phyloP scores from a whole-genome alignment of 2,329 filamentous ascomycete genomes.

The Sclerotinia spermophila region DNA sequence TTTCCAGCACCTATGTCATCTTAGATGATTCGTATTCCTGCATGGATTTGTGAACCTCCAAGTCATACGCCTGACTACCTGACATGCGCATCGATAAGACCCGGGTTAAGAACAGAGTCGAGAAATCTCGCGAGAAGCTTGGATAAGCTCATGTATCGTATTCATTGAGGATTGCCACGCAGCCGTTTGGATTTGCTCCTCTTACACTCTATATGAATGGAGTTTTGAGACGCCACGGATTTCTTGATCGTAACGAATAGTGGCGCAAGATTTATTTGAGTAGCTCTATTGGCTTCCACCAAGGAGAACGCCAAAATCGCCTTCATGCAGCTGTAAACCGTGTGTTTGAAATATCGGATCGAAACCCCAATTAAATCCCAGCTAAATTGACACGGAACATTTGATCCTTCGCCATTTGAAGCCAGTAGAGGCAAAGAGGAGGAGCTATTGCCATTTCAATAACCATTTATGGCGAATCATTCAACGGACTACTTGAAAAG shows the following conservation, averaged over 20 bases:
- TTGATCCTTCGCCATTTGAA: background rate
- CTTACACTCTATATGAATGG: too few species aligned
- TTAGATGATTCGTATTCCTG: background rate
- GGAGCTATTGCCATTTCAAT: background rate
- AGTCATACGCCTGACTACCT: background rate
- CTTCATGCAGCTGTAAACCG: background rate
- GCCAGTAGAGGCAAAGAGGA: background rate
- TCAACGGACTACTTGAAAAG: background rate
- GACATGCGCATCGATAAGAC: background rate
- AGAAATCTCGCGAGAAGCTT: background rate
- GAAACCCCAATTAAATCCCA: too few species aligned
- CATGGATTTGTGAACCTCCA: background rate
- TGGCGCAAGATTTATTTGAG: background rate
- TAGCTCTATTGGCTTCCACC: background rate
- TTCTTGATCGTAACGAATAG: background rate
- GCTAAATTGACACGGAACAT: too few species aligned
- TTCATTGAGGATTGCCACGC: background rate
- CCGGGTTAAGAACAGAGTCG: background rate
- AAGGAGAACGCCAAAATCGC: background rate
- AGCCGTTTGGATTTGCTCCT: background rate
- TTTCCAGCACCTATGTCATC: background rate
- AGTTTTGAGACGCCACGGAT: background rate
- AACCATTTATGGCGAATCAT: background rate
- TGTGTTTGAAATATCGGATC: background rate
- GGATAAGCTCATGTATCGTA: background rate